phyloP scores from a whole-genome alignment of 176 grass and related monocot species.

The Stipa capillata region DNA sequence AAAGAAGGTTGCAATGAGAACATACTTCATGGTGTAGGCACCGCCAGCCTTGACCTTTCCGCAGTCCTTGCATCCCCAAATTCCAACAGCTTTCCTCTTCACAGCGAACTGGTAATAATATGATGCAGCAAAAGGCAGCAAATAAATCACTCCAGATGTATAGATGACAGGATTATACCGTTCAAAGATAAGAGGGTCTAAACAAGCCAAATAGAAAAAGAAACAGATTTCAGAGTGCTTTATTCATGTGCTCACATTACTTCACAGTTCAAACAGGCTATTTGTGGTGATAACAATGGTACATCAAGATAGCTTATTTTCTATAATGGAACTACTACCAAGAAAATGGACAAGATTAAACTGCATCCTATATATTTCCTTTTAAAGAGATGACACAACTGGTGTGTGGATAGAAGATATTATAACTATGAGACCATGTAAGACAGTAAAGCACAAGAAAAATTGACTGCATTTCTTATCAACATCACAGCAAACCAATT shows the following conservation, averaged over 20 bases:
- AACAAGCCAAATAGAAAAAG: not conserved
- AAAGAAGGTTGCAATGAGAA: not conserved
- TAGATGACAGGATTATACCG: not conserved
- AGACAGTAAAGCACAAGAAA: not conserved
- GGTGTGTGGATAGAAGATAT: not conserved
- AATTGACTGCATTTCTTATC: not conserved
- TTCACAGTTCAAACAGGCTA: not conserved
- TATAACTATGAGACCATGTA: not conserved
- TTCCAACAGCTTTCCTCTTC: conserved; percentile 88
- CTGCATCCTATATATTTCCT: not conserved
- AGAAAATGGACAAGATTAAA: not conserved
- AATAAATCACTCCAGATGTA: not conserved
- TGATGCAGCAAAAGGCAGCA: not conserved
- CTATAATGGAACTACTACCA: not conserved
- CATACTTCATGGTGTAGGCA: conserved; percentile 78
- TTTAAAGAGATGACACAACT: not conserved
- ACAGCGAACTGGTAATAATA: conserved; percentile 55
- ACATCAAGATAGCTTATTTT: not conserved
- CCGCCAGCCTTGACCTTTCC: conserved; percentile 90
- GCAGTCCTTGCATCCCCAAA: conserved; percentile 93
- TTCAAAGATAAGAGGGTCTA: not conserved
- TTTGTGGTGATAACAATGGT: not conserved
- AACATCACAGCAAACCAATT: not conserved
- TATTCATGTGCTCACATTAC: not conserved
- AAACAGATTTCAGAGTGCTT: not conserved